Evolutionary conservation across 192 early-diverging fungal genomes (phyloP), one percentile per base, ranked within the genome.

Genomic region (Funneliformis geosporum): DNA sequence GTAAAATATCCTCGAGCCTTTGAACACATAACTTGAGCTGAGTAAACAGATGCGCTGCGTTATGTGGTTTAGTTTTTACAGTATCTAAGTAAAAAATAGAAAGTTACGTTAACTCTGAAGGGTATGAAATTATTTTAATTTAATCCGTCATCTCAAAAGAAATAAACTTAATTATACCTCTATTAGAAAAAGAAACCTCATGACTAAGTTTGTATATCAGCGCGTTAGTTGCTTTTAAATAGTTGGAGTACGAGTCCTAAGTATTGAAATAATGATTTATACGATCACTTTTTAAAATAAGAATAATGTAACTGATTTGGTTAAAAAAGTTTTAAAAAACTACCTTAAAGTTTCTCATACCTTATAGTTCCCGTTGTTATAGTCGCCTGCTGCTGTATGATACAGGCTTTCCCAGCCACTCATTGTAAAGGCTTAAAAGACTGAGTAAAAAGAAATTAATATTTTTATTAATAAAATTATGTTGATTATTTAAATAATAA

Each of bases 341-440:
- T 21, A 14, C n/a, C 18, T 40, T 39, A 61, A 75, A 18, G 27
- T 23, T 40, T 21, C 9, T 42, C 46, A 70, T 40, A 79, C 77
- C 44, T 69, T 79, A 59, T 69, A 42, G n/a, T 79, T 70, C 23
- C 66, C 65, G 25, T 69, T 42, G 40, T 70, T 33, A 23, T 69
- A 50, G 12, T 79, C 67, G 28, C 16, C n/a, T 42, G 33, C 21
- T 14, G 77, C 77, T 25, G 64, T 59, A 9, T 55, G 6, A 33
- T 40, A 39, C n/a, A 79, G 23, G 39, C 44, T 60, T 60, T 79
- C 77, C 77, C 77, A 79, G n/a, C 70, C 23, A 44, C 25, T 72
- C 70, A 72, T 72, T 40, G 67, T 69, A 43, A 8, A 33, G 27
- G 33, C n/a, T 33, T 43, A 68, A 43, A 69, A 42, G 39, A 65